These are phyloP conservation scores for Russula earlei DNA, from an alignment of 768 basidiomycete species.

Conservation along the genomic window DNA sequence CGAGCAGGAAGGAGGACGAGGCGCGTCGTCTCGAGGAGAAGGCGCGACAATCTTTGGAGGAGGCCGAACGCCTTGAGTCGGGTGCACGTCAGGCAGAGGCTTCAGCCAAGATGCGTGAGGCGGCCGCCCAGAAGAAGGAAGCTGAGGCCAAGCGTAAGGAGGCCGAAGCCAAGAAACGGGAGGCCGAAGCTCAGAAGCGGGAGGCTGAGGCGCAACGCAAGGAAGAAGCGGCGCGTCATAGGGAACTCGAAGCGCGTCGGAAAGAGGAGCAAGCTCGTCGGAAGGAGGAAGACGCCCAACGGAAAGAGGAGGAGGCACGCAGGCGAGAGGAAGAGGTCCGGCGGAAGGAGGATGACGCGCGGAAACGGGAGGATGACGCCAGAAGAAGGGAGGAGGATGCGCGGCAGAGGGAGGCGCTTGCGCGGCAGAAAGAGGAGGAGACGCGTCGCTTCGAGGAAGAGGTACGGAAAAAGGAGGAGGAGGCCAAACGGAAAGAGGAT, in stretches of 20 bases:
- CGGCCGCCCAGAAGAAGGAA: slow-evolving; percentile 15
- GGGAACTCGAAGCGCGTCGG: slow-evolving; percentile 28
- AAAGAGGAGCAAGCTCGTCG: slow-evolving; percentile 22
- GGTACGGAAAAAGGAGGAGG: slow-evolving; percentile 9
- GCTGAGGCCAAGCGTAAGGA: slow-evolving; percentile 20
- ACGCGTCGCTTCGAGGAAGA: slow-evolving; percentile 28
- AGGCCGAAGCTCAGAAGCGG: slow-evolving; percentile 27
- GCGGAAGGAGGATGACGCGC: slow-evolving; percentile 27
- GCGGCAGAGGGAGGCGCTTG: slow-evolving; percentile 24
- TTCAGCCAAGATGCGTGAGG: slow-evolving; percentile 20
- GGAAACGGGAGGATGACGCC: slow-evolving; percentile 31
- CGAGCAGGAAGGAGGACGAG: slow-evolving; percentile 21
- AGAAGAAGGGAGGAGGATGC: slow-evolving; percentile 24
- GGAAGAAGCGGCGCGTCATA: slow-evolving; percentile 26
- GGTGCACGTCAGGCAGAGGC: slow-evolving; percentile 22
- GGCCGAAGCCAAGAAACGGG: slow-evolving; percentile 26
- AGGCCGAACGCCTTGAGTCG: slow-evolving; percentile 18
- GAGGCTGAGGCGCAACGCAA: slow-evolving; percentile 28
- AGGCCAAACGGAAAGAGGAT: slow-evolving; percentile 24
- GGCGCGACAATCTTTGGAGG: slow-evolving; percentile 16
- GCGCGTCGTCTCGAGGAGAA: slow-evolving; percentile 22
- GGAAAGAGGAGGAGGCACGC: slow-evolving; percentile 25
- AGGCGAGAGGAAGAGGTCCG: slow-evolving; percentile 25
- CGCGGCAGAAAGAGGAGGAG: slow-evolving; percentile 26
- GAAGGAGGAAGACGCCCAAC: slow-evolving; percentile 28